Percentiles rank a stretch among this genome's conserved stretches.
These are phyloP conservation scores for Escovopsis sp. DNA, from an alignment of 2,329 filamentous ascomycete species.

Conservation along the genomic window DNA sequence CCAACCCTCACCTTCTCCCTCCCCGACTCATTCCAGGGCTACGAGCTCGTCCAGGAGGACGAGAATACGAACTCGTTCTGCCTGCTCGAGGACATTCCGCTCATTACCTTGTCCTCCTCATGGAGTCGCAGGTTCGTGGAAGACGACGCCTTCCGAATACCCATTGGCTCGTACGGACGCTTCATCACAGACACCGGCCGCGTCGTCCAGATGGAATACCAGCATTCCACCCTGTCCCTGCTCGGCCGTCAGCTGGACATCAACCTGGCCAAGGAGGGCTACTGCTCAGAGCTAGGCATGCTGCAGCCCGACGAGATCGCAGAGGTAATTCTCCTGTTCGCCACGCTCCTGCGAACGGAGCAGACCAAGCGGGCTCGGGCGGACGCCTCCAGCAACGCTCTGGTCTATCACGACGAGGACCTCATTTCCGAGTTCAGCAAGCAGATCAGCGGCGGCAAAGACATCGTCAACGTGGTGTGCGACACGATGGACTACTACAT, in stretches of 20 bases:
- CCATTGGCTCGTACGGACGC: constrained; percentile 48
- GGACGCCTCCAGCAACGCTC: constrained; percentile 11
- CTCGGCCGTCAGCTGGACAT: constrained; percentile 63
- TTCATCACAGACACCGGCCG: constrained; percentile 68
- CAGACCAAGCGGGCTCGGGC: constrained; percentile 17
- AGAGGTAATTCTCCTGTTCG: constrained; percentile 60
- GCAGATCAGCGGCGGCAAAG: constrained; percentile 43
- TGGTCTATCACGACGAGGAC: constrained; percentile 21
- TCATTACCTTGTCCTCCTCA: constrained; percentile 38
- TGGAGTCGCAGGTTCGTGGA: constrained; percentile 28
- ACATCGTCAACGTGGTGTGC: constrained; percentile 69
- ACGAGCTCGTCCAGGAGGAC: constrained; percentile 68
- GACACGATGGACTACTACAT: constrained; percentile 65
- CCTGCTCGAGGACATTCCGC: constrained; percentile 45
- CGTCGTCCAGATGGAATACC: constrained; percentile 60
- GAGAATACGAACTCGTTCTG: constrained; percentile 69
- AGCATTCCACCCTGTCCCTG: constrained; percentile 66
- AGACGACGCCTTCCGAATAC: constrained; percentile 44
- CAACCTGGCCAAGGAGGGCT: constrained; percentile 41
- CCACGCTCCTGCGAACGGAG: constrained; percentile 48
- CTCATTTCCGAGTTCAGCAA: constrained; percentile 40
- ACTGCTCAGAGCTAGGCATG: constrained; percentile 34
- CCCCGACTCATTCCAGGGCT: constrained; percentile 56
- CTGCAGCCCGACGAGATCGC: constrained; percentile 47
- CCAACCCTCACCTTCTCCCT: constrained; percentile 64